Evolutionary conservation across 140 eudicot genomes (phyloP).

Genomic region (Flaveria floridana): DNA sequence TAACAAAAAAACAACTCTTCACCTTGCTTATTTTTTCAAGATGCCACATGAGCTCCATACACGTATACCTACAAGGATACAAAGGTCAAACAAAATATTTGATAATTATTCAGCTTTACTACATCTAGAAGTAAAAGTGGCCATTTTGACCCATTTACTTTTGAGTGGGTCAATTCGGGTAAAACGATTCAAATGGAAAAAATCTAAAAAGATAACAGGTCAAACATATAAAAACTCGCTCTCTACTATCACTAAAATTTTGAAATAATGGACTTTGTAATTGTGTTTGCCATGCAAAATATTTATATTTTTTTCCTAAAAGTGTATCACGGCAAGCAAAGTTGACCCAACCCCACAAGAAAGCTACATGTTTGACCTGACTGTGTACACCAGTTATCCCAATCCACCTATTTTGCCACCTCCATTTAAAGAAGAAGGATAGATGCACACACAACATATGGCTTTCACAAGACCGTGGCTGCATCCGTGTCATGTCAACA

Average conservation of each 20-base stretch:
- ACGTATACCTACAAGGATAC: no score
- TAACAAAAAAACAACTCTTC: no score
- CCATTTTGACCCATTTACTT: conserved; percentile 1
- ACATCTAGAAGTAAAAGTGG: not conserved
- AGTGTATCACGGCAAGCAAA: not conserved
- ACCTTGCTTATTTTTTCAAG: no score
- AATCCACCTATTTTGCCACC: not conserved
- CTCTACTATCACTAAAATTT: no score
- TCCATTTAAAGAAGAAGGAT: not conserved
- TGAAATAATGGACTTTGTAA: not conserved
- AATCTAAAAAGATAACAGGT: not conserved
- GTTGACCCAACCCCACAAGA: not conserved
- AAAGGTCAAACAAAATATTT: not conserved
- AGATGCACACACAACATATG: conserved; percentile 64
- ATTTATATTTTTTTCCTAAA: not conserved
- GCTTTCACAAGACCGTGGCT: conserved; percentile 72
- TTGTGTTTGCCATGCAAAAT: not conserved
- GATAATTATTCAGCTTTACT: not conserved
- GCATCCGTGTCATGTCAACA: conserved; percentile 66
- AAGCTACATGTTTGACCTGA: not conserved
- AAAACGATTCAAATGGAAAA: not conserved
- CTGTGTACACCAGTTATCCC: not conserved
- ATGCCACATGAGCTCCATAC: no score
- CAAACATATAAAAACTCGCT: not conserved
- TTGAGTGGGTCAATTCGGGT: not conserved